Evolutionary conservation across 2,329 filamentous ascomycete genomes (phyloP).

Genomic region (Epichloe gansuensis): DNA sequence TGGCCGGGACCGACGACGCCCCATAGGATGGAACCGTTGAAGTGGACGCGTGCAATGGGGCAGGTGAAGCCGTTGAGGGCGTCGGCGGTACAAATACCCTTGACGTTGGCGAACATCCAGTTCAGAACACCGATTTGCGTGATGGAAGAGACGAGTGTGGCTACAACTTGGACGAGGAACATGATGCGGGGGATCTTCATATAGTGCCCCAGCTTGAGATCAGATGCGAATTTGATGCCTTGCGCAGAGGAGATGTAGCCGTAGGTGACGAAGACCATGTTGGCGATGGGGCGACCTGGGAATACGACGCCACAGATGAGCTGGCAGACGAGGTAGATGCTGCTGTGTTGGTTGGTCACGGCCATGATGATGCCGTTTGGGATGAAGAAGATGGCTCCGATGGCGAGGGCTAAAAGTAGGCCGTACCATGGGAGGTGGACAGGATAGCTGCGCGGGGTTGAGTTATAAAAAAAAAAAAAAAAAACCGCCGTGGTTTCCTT

Average conservation of each 20-base stretch:
- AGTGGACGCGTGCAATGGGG: slow-evolving; percentile 76
- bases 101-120: slow-evolving; percentile 77
- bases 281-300: slow-evolving; percentile 74
- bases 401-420: slow-evolving; percentile 62
- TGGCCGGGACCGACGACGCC: slow-evolving; percentile 72
- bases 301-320: slow-evolving; percentile 73
- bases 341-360: slow-evolving; percentile 80
- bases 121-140: slow-evolving; percentile 78
- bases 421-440: slow-evolving; percentile 82
- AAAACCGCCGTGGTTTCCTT: not conserved
- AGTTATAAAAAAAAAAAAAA: not conserved
- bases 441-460: slow-evolving; percentile 44
- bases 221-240: slow-evolving; percentile 78
- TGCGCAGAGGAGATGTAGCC: slow-evolving; percentile 83
- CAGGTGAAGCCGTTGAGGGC: slow-evolving; percentile 85
- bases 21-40: slow-evolving; percentile 84
- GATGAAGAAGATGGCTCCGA: slow-evolving; percentile 74
- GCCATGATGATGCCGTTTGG: slow-evolving; percentile 90
- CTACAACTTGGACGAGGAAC: slow-evolving; percentile 66
- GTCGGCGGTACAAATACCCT: slow-evolving; percentile 61
- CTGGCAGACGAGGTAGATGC: slow-evolving; percentile 77
- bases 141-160: slow-evolving; percentile 62
- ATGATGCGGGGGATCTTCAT: slow-evolving; percentile 81
- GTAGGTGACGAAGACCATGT: slow-evolving; percentile 90
- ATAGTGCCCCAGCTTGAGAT: slow-evolving; percentile 78